Percentiles rank a stretch among this genome's conserved stretches.
These are phyloP conservation scores for Trichothecium roseum DNA, from an alignment of 2,329 filamentous ascomycete species.

Conservation along the genomic window DNA sequence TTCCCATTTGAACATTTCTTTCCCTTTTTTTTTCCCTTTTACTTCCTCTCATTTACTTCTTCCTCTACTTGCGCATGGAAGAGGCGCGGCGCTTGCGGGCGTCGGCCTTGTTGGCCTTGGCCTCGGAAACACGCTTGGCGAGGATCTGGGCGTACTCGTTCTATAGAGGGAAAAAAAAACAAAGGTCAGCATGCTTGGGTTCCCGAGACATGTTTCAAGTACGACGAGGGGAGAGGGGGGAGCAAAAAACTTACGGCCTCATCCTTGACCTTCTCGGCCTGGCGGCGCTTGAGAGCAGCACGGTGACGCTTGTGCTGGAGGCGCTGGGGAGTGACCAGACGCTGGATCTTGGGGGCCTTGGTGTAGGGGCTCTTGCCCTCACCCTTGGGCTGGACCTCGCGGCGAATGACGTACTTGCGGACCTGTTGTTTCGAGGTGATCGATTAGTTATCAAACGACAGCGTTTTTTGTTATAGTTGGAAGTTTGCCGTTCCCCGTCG, in stretches of 20 bases:
- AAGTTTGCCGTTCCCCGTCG: not conserved
- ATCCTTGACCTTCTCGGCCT: conserved; percentile 94
- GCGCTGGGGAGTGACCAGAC: conserved; percentile 97
- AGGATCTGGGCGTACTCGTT: conserved; percentile 95
- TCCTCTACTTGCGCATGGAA: conserved; percentile 81
- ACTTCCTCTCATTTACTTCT: too few relatives aligned
- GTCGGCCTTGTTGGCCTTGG: conserved; percentile 89
- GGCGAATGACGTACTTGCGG: conserved; percentile 99
- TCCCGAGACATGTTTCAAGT: too few relatives aligned
- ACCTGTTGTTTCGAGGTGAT: conserved; percentile 51
- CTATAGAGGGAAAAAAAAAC: conserved; percentile 49
- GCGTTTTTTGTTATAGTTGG: not conserved
- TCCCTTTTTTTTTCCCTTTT: conserved; percentile 1
- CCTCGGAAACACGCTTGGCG: conserved; percentile 93
- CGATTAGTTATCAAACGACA: conserved; percentile 25
- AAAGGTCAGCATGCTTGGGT: too few relatives aligned
- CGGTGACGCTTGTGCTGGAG: conserved; percentile 99
- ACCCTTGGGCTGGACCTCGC: conserved; percentile 92
- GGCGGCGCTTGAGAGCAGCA: conserved; percentile 95
- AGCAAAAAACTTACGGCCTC: conserved; percentile 68
- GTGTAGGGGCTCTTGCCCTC: conserved; percentile 98
- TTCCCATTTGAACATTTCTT: not conserved
- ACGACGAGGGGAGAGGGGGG: not conserved
- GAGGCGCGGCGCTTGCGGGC: conserved; percentile 93
- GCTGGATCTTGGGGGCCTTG: conserved; percentile 99